These are phyloP conservation scores for Neonectria punicea DNA, from an alignment of 2,329 filamentous ascomycete genomes.

Conservation along the genomic window DNA sequence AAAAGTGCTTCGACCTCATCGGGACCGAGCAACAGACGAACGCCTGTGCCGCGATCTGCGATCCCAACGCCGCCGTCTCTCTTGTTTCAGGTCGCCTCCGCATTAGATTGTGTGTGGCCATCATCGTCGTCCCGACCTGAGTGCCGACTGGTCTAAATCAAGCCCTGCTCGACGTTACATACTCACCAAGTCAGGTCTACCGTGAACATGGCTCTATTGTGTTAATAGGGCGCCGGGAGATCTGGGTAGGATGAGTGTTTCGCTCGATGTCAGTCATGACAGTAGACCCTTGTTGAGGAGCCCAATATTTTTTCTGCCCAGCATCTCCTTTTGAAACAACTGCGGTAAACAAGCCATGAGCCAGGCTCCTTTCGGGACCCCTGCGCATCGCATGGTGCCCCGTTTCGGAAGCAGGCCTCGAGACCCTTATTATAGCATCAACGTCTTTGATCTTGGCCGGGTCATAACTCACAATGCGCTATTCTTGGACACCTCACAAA, in stretches of 20 bases:
- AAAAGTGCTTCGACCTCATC: conserved; percentile 10
- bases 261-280: conserved; percentile 13
- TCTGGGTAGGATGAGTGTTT: conserved; percentile 15
- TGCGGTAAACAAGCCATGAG: not conserved
- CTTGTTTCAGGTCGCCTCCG: conserved; percentile 41
- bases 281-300: conserved; percentile 8
- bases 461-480: not conserved
- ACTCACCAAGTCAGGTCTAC: conserved; percentile 8
- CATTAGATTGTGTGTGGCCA: conserved; percentile 36
- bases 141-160: conserved; percentile 8
- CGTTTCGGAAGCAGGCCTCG: conserved; percentile 10
- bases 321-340: conserved; percentile 16
- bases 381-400: conserved; percentile 17
- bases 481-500: conserved; percentile 10
- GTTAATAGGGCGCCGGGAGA: conserved; percentile 3
- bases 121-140: conserved; percentile 17
- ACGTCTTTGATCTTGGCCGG: conserved; percentile 1
- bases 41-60: conserved; percentile 28
- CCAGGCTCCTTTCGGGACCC: conserved; percentile 15
- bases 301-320: conserved; percentile 3
- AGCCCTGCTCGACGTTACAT: conserved; percentile 9
- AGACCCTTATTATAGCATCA: conserved; percentile 23
- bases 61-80: conserved; percentile 31
- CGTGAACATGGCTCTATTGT: conserved; percentile 1
- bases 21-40: conserved; percentile 22